Evolutionary conservation across 176 grass and related monocot genomes (phyloP).

Genomic region (Musa schizocarpa): DNA sequence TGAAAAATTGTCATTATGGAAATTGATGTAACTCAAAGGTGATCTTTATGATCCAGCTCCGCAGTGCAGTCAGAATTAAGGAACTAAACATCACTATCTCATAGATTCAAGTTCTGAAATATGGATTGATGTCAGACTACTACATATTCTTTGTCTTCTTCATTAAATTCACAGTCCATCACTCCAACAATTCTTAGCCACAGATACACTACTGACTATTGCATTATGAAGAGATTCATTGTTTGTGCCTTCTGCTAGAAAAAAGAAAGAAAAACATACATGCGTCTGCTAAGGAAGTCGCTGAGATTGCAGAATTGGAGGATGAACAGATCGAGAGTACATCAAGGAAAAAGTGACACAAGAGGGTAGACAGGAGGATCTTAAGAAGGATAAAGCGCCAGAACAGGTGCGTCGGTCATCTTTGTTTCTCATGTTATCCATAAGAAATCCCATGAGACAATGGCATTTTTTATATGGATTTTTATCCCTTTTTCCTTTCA

Average conservation of each 20-base stretch:
- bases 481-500: too few species aligned
- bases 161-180: too few species aligned
- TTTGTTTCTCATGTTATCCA: neutral
- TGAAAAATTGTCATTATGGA: too few species aligned
- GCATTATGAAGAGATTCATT: neutral
- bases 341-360: slow-evolving; percentile 79
- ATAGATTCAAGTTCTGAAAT: too few species aligned
- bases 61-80: too few species aligned
- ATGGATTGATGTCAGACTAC: too few species aligned
- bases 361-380: slow-evolving; percentile 68
- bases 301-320: slow-evolving; percentile 87
- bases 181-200: neutral
- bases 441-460: neutral
- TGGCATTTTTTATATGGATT: neutral
- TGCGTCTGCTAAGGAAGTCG: slow-evolving; percentile 50
- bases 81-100: too few species aligned
- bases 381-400: slow-evolving; percentile 91
- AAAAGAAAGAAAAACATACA: neutral
- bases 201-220: neutral
- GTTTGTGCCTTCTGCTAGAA: neutral
- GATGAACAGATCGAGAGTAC: slow-evolving; percentile 88
- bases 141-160: too few species aligned
- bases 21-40: too few species aligned
- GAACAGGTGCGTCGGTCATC: slow-evolving; percentile 38
- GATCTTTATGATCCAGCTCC: too few species aligned